Evolutionary conservation across 306 rosid genomes (phyloP), one percentile per base, ranked within the genome.

Genomic region (Vicia sativa): DNA sequence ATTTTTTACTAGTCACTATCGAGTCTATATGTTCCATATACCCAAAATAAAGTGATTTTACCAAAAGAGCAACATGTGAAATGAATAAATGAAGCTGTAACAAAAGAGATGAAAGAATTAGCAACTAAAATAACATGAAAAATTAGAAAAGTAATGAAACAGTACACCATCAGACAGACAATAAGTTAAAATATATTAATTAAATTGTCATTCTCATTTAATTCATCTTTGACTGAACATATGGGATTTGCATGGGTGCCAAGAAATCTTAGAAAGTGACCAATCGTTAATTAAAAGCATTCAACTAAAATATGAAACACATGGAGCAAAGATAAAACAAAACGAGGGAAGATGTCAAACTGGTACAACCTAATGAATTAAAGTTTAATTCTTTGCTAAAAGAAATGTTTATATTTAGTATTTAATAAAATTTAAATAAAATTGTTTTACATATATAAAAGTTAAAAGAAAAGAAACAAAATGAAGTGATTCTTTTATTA

Each of bases 41-140:
- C 35, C 6, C 35, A 31, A 31, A 6, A 7, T 5, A 7, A 34
- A 34, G 9, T 34, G 38, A 34, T 1, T 34, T 34, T 34, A 34
- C 1, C 28, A 25, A 6, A 34, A 7, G 9, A 34, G 6, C 7
- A 31, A 31, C 37, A 31, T 1, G 7, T 31, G 8, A 29, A 29
- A 31, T 31, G 37, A 31, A 31, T 34, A 34, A 34, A 34, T 34
- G 38, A 34, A 41, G 45, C 5, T 3, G 13, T 41, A 11, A 11
- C n/a, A n/a, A 41, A 41, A 41, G 45, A 41, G n/a, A 11, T 41
- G 45, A 41, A 41, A 41, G n/a, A 12, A 3, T 41, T 41, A 11
- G 14, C 45, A 41, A 12, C 9, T 57, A 64, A 11, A 46, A 37
- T 26, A 68, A 65, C 77, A 44, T 55, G 12, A 73, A 26, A 11